Evolutionary conservation across 2,329 filamentous ascomycete genomes (phyloP), one percentile per base, ranked within the genome.

Genomic region (Ophioceras dolichostomum): DNA sequence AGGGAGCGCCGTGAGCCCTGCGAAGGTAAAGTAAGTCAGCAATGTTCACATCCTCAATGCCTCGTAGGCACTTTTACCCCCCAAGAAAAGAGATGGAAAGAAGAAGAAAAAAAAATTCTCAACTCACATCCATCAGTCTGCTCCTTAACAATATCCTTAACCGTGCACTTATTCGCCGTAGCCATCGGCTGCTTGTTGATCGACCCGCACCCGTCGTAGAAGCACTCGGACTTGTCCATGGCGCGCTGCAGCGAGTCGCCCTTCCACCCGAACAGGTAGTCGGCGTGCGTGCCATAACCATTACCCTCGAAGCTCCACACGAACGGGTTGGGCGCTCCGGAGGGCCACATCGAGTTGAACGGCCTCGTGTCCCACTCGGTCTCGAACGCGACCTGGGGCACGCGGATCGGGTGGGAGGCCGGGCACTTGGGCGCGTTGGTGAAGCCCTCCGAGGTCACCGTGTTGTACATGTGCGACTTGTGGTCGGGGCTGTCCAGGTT

Each of bases 401-500:
- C 36, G 12, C 44, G 44, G 12, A 45, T 40, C 4, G 44, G 44
- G 34, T 45, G 44, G 10, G 38, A 38, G 9, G 34, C 13, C 10
- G 41, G 41, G 41, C 48, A 50, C 4, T 43, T 18, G 2, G 35
- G 41, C 2, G 47, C 47, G 39, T 45, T 45, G 14, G 27, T 39
- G 39, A 49, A 49, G 20, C 45, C 45, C 16, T 48, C 46, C 33
- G 18, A 39, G 14, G 14, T 41, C 38, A 49, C 37, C 45, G 26
- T 54, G 51, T 51, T 48, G 39, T 53, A 60, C 4, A 55, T 50
- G 42, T 55, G 52, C 24, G 47, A 49, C 22, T 51, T 46, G 52
- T 78, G 72, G 51, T 76, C 60, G 1, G 57, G 34, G 6, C 64
- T 62, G 48, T 78, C 72, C 16, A 73, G 47, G 43, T 75, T 65